These are phyloP conservation scores for Paramecium tetraurelia DNA, from an alignment of 73 alveolate genomes.

Conservation along the genomic window DNA sequence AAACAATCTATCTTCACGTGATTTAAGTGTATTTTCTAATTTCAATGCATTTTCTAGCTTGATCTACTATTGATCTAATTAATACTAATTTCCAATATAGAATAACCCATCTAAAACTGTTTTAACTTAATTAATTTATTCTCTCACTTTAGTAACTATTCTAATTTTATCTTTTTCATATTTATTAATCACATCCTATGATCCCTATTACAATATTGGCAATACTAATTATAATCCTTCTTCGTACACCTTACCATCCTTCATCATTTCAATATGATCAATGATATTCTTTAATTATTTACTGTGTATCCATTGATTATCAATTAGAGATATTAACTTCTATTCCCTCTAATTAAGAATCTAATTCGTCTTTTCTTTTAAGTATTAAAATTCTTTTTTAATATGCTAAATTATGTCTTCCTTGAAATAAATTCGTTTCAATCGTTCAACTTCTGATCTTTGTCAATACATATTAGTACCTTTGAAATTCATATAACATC, in stretches of 20 bases:
- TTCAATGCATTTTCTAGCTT: background rate
- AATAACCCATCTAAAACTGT: slow-evolving; percentile 39
- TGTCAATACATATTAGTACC: background rate
- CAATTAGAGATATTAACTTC: background rate
- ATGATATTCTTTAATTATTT: background rate
- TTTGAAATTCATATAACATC: background rate
- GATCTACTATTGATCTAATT: slow-evolving; percentile 21
- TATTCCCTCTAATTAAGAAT: background rate
- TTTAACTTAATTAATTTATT: background rate
- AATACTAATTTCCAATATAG: slow-evolving; percentile 23
- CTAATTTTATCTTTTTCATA: slow-evolving; percentile 19
- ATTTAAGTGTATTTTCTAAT: background rate
- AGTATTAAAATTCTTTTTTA: background rate
- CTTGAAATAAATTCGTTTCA: background rate
- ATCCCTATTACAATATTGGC: background rate
- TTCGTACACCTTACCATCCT: slow-evolving; percentile 6
- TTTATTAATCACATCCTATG: background rate
- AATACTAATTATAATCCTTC: slow-evolving; percentile 23
- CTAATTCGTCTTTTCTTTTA: background rate
- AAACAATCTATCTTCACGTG: slow-evolving; percentile 16
- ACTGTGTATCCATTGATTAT: background rate
- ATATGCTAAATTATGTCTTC: background rate
- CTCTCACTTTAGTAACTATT: slow-evolving; percentile 10
- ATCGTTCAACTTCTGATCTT: slow-evolving; percentile 37
- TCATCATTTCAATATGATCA: slow-evolving; percentile 22